Base-by-base conservation (phyloP, 2,329 filamentous ascomycete genomes). In the Aspergillus clavatus region DNA sequence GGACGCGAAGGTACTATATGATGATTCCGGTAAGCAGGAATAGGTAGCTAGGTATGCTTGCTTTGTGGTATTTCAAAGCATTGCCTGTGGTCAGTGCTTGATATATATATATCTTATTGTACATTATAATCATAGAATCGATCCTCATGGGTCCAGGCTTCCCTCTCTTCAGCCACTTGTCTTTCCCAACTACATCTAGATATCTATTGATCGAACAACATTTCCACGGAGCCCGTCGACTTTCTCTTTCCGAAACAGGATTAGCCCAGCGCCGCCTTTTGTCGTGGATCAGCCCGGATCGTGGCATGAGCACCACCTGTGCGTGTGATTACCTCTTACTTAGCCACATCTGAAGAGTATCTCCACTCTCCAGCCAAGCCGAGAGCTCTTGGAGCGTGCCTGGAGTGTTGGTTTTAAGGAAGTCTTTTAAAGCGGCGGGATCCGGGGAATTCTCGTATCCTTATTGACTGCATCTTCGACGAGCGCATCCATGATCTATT, bases 1-100 rank as follows among this genome's bases (percentile, higher is more conserved):
- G 1, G 65, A 67, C 47, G 44, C 51, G 4, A 54, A 57, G 11
- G 44, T 51, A 12, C 33, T 68, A 19, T 61, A 66, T 40, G 54
- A 57, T 26, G 40, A 44, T 3, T 12, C 22, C 8, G 44, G 56
- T 6, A 45, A 52, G 1, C 46, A 56, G 11, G 16, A 21, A 14
- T 21, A 26, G 16, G 2, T 18, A 21, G 5, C 7, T 18, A 11
- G 18, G 7, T 5, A n/a, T 35, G 31, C 6, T 21, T 16, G 6
- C 3, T 16, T 7, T 10, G n/a, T 8, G 8, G n/a, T 31, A 12
- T 16, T 12, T 14, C 10, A 6, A 16, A 35, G 18, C 16, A 16
- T 21, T 12, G 7, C 7, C 11, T 35, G 8, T 24, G 23, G 23
- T 5, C 23, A 24, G n/a, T 31, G 5, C n/a, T 31, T 16, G 29